Conservation (phyloP, 331 rosid species). For the Acacia concinna region DNA sequence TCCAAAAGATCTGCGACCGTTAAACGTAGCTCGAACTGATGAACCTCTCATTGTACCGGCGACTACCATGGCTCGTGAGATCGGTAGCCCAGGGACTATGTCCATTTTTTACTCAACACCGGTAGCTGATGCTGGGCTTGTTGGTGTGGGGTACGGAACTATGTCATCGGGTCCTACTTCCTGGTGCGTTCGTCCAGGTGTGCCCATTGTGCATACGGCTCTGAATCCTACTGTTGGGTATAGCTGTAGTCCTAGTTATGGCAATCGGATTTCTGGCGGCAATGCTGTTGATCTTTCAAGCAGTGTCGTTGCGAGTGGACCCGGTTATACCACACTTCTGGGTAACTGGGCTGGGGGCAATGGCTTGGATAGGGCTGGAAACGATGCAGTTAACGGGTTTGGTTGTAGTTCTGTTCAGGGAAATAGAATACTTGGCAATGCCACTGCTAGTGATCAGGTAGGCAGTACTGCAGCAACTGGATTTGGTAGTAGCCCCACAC, state of each 20-base stretch:
- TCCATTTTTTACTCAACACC: slow-evolving; percentile 46
- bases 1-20: slow-evolving; percentile 58
- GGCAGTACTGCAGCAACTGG: slow-evolving; percentile 39
- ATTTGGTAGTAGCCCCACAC: slow-evolving; percentile 32
- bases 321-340: slow-evolving; percentile 43
- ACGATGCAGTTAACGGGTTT: slow-evolving; percentile 42
- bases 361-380: slow-evolving; percentile 45
- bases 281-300: slow-evolving; percentile 54
- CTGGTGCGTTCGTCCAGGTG: slow-evolving; percentile 58
- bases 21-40: slow-evolving; percentile 61
- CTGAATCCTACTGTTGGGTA: slow-evolving; percentile 41
- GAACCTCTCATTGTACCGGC: slow-evolving; percentile 60
- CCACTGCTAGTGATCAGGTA: slow-evolving; percentile 41
- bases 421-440: slow-evolving; percentile 43
- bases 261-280: slow-evolving; percentile 39
- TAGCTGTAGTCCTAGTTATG: slow-evolving; percentile 33
- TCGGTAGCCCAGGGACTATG: slow-evolving; percentile 34
- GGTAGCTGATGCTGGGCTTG: slow-evolving; percentile 53
- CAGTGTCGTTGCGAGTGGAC: slow-evolving; percentile 32
- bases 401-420: slow-evolving; percentile 37
- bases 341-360: slow-evolving; percentile 40
- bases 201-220: slow-evolving; percentile 44
- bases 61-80: slow-evolving; percentile 38
- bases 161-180: slow-evolving; percentile 46
- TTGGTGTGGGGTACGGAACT: slow-evolving; percentile 64